A percentile compares a stretch with the other conserved stretches of the same genome.
phyloP scores from a whole-genome alignment of 1,284 basidiomycete species.

The Pseudozyma pruni region DNA sequence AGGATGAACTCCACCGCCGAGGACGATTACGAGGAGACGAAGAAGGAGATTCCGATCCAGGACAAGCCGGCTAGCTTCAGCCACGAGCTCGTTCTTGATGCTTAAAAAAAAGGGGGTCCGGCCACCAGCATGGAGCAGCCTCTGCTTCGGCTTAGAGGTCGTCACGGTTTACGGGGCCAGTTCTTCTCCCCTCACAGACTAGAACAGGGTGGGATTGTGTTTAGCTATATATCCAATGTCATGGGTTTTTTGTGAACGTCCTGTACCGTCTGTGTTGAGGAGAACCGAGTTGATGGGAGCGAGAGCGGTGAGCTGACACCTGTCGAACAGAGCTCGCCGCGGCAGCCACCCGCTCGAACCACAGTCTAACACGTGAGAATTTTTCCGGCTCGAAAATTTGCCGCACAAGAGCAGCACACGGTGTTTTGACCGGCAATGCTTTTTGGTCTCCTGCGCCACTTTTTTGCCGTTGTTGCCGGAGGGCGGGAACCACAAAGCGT shows the following conservation, averaged over 20 bases:
- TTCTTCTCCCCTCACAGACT: too few relatives aligned
- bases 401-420: neutral
- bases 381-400: neutral
- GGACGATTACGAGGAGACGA: slow-evolving; percentile 23
- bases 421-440: slow-evolving; percentile 13
- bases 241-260: too few relatives aligned
- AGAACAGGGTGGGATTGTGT: too few relatives aligned
- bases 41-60: slow-evolving; percentile 17
- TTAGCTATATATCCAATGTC: too few relatives aligned
- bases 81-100: neutral
- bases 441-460: neutral
- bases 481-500: too few relatives aligned
- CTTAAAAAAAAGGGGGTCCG: neutral
- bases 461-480: neutral
- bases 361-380: slow-evolving; percentile 1
- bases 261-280: neutral
- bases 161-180: too few relatives aligned
- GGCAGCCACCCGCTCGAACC: neutral
- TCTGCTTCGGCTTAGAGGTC: too few relatives aligned
- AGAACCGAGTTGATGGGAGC: neutral
- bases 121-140: too few relatives aligned
- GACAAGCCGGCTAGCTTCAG: slow-evolving; percentile 40
- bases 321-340: slow-evolving; percentile 13
- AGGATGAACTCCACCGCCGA: slow-evolving; percentile 28
- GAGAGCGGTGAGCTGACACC: slow-evolving; percentile 23